phyloP scores from a whole-genome alignment of 176 grass and related monocot species.

The Eragrostis curvula region DNA sequence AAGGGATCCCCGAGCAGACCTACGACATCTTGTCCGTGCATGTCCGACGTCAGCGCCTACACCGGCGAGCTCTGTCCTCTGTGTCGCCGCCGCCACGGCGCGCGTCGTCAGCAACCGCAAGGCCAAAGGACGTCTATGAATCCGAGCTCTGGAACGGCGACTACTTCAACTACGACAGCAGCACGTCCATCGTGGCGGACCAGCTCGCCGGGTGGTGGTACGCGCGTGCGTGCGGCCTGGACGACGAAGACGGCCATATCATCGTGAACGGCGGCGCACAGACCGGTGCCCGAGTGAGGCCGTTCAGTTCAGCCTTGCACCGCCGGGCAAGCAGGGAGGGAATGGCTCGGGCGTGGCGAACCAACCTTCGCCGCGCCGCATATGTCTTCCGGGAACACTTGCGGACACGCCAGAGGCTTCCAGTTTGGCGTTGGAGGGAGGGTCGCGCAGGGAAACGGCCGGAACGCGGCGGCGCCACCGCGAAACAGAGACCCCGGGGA shows the following conservation, averaged over 20 bases:
- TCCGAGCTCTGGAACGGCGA: slow-evolving; percentile 75
- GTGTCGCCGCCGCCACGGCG: slow-evolving; percentile 77
- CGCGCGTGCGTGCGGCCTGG: slow-evolving; percentile 57
- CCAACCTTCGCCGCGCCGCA: too few relatives aligned
- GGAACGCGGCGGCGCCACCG: too few relatives aligned
- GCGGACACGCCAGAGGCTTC: too few relatives aligned
- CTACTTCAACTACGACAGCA: slow-evolving; percentile 90
- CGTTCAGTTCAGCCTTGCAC: too few relatives aligned
- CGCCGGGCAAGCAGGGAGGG: too few relatives aligned
- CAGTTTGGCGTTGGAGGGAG: too few relatives aligned
- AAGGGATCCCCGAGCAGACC: slow-evolving; percentile 78
- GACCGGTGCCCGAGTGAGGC: slow-evolving; percentile 58
- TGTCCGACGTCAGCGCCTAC: slow-evolving; percentile 78
- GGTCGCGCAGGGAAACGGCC: too few relatives aligned
- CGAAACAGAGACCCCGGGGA: too few relatives aligned
- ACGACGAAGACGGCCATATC: too few relatives aligned
- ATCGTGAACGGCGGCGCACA: slow-evolving; percentile 66
- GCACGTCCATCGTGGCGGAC: slow-evolving; percentile 78
- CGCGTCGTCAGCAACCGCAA: slow-evolving; percentile 54
- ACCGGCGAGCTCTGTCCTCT: slow-evolving; percentile 74
- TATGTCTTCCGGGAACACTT: too few relatives aligned
- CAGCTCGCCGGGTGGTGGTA: slow-evolving; percentile 92
- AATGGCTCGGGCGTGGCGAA: too few relatives aligned
- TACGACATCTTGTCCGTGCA: slow-evolving; percentile 85
- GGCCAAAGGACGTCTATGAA: slow-evolving; percentile 52